Conservation (phyloP, 257 asterid genomes). For the Capsicum chinense region DNA sequence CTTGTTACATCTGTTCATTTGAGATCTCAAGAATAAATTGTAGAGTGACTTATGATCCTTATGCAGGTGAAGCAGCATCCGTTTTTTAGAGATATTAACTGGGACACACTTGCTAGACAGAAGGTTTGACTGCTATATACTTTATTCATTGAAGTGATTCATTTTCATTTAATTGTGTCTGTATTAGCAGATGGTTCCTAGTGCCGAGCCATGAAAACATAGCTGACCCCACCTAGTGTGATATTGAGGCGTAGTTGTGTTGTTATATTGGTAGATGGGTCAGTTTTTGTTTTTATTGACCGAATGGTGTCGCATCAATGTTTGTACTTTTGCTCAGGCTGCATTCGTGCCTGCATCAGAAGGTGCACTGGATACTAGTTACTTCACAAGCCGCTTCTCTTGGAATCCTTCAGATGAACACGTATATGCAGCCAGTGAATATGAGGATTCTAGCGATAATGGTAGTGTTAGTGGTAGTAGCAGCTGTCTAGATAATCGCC, state of each 20-base stretch:
- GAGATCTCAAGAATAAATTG: conserved; percentile 12
- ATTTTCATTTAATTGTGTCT: background rate
- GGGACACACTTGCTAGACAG: conserved; percentile 99
- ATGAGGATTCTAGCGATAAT: conserved; percentile 83
- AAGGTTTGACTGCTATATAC: conserved; percentile 55
- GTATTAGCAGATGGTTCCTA: background rate
- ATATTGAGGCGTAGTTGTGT: background rate
- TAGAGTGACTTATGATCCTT: conserved; percentile 15
- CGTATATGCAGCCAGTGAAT: conserved; percentile 78
- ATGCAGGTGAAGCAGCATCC: conserved; percentile 95
- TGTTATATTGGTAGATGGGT: conserved; percentile 13
- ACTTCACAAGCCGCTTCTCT: conserved; percentile 90
- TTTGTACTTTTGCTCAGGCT: conserved; percentile 56
- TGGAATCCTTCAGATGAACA: conserved; percentile 97
- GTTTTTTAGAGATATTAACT: conserved; percentile 87
- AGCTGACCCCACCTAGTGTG: background rate
- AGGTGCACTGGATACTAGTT: conserved; percentile 92
- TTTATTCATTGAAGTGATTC: conserved; percentile 14
- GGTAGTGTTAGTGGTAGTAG: conserved; percentile 91
- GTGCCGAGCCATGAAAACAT: background rate
- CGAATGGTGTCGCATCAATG: background rate
- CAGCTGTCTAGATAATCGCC: conserved; percentile 88
- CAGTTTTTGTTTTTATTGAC: background rate
- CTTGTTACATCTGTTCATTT: conserved; percentile 1
- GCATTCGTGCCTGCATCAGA: conserved; percentile 95